These are phyloP conservation scores for Primulina eburnea DNA, from an alignment of 257 asterid species.

Conservation along the genomic window DNA sequence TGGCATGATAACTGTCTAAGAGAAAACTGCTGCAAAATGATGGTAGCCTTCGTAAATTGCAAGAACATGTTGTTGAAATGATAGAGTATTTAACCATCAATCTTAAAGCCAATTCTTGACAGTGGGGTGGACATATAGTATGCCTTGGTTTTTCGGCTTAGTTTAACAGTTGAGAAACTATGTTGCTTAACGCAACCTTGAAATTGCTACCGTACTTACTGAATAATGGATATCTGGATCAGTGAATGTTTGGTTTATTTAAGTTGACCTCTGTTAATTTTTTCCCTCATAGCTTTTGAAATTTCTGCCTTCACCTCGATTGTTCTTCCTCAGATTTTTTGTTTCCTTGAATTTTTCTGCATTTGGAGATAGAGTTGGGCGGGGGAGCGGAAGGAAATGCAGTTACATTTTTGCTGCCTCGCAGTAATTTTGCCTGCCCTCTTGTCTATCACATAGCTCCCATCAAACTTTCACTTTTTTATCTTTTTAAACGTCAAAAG, in stretches of 20 bases:
- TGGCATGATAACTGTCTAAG: not conserved
- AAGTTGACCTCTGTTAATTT: too few relatives aligned
- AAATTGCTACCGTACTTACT: too few relatives aligned
- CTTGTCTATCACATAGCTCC: too few relatives aligned
- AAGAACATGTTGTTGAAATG: not conserved
- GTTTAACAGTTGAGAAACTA: not conserved
- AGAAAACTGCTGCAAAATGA: not conserved
- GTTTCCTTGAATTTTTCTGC: not conserved
- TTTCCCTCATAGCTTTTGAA: not conserved
- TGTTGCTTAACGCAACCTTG: not conserved
- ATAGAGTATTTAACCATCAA: not conserved
- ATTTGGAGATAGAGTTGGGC: not conserved
- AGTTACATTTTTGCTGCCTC: too few relatives aligned
- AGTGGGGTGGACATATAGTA: not conserved
- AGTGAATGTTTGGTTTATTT: not conserved
- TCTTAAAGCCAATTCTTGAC: constrained; percentile 3
- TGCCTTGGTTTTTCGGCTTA: not conserved
- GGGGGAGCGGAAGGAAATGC: too few relatives aligned
- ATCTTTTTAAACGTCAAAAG: too few relatives aligned
- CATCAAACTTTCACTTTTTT: too few relatives aligned
- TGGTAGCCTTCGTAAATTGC: constrained; percentile 12
- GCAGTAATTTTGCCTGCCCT: not conserved
- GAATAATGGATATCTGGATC: not conserved
- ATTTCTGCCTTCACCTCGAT: not conserved
- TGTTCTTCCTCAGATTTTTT: not conserved